Conservation (phyloP, 768 basidiomycete genomes). For the Podaxis rugospora region DNA sequence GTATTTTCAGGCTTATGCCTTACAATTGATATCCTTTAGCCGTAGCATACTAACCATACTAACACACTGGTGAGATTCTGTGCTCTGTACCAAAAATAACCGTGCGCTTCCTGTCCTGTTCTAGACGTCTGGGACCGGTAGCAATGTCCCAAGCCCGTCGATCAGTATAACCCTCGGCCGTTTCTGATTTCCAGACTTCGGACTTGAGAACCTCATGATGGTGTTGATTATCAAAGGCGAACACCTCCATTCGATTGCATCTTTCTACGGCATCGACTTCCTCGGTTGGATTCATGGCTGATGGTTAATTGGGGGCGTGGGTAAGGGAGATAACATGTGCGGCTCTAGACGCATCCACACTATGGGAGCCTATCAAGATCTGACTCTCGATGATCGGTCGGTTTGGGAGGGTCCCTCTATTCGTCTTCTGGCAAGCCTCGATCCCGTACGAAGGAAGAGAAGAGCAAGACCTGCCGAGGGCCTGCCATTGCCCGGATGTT, state of each 20-base stretch:
- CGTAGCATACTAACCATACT: background rate
- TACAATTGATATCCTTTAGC: background rate
- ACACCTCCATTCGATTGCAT: background rate
- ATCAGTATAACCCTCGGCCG: background rate
- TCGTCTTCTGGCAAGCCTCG: slow-evolving; percentile 2
- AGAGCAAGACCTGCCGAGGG: background rate
- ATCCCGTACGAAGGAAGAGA: background rate
- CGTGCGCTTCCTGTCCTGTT: background rate
- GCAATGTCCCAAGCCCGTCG: background rate
- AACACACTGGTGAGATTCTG: too few relatives aligned
- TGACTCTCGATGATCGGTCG: background rate
- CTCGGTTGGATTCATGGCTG: background rate
- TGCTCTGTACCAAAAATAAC: background rate
- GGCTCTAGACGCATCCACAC: background rate
- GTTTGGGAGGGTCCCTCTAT: background rate
- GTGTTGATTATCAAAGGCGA: background rate
- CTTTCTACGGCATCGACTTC: background rate
- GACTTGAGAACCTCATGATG: slow-evolving; percentile 2
- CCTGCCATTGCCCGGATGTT: background rate
- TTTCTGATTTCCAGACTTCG: background rate
- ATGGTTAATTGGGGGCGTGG: background rate
- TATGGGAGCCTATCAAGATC: background rate
- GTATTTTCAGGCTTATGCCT: background rate
- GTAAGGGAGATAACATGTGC: background rate
- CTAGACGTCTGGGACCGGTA: background rate